phyloP scores from a whole-genome alignment of 2,329 filamentous ascomycete species.

The Geoglossum cookeanum region DNA sequence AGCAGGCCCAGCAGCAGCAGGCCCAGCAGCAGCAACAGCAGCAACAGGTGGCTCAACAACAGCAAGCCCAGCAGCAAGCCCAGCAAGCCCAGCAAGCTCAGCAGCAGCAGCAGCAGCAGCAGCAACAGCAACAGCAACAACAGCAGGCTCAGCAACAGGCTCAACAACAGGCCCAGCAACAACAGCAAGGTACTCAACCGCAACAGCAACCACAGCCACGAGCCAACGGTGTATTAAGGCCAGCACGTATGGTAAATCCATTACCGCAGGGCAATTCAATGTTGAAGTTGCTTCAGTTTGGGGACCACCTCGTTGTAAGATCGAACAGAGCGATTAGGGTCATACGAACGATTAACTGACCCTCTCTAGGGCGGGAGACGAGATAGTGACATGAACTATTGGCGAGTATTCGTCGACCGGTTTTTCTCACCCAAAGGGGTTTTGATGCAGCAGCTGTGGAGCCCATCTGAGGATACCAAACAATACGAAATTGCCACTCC shows the following conservation, averaged over 20 bases:
- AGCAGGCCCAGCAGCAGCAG: slow-evolving; percentile 18
- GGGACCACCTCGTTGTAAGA: slow-evolving; percentile 40
- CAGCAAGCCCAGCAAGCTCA: slow-evolving; percentile 14
- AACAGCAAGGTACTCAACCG: slow-evolving; percentile 4
- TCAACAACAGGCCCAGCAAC: slow-evolving; percentile 30
- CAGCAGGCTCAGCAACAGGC: slow-evolving; percentile 26
- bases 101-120: slow-evolving; percentile 23
- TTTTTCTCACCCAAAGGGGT: slow-evolving; percentile 68
- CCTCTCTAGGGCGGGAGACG: slow-evolving; percentile 32
- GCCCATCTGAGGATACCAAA: slow-evolving; percentile 40
- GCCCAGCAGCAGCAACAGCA: slow-evolving; percentile 16
- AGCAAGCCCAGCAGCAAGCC: slow-evolving; percentile 11
- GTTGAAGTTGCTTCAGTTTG: slow-evolving; percentile 34
- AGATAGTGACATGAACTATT: slow-evolving; percentile 52
- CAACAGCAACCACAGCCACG: slow-evolving; percentile 14
- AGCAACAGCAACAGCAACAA: slow-evolving; percentile 21
- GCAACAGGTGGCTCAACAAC: slow-evolving; percentile 17
- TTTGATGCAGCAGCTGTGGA: slow-evolving; percentile 50
- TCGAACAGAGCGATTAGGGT: background rate
- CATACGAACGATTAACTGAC: background rate
- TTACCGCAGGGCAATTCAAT: slow-evolving; percentile 26
- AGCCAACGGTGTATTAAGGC: slow-evolving; percentile 21
- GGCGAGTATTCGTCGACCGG: slow-evolving; percentile 58
- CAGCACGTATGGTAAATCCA: slow-evolving; percentile 9
- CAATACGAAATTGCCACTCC: slow-evolving; percentile 72